phyloP scores from a whole-genome alignment of 768 basidiomycete genomes.

The Serendipita sp. region DNA sequence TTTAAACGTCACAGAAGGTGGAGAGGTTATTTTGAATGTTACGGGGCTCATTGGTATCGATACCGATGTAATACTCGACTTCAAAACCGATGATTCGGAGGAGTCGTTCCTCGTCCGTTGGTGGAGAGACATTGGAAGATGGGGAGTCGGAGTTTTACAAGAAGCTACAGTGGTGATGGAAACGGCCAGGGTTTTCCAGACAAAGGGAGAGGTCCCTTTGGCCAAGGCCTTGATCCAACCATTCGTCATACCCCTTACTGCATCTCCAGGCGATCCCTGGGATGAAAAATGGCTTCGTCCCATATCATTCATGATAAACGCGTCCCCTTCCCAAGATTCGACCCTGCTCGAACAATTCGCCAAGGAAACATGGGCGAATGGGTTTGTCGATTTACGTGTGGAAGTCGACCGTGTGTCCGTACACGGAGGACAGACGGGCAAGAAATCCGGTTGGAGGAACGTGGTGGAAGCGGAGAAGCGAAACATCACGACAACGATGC shows the following conservation, averaged over 20 bases:
- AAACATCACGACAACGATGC: slow-evolving; percentile 32
- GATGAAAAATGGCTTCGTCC: slow-evolving; percentile 44
- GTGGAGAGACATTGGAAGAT: neutral
- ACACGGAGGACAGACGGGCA: slow-evolving; percentile 29
- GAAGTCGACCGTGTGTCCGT: slow-evolving; percentile 30
- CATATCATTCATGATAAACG: slow-evolving; percentile 33
- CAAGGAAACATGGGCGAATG: slow-evolving; percentile 41
- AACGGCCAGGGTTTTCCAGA: neutral
- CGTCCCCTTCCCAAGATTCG: slow-evolving; percentile 39
- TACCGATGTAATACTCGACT: neutral
- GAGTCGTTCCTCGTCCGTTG: neutral
- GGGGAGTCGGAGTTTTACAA: neutral
- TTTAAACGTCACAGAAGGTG: neutral
- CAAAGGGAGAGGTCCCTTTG: neutral
- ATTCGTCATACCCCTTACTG: neutral
- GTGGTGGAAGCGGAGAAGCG: slow-evolving; percentile 25
- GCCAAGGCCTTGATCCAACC: neutral
- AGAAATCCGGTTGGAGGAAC: slow-evolving; percentile 33
- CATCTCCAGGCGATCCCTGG: slow-evolving; percentile 16
- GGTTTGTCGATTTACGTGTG: slow-evolving; percentile 30
- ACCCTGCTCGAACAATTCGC: slow-evolving; percentile 35
- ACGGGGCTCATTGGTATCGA: neutral
- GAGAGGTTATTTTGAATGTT: neutral
- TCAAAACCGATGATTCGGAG: neutral
- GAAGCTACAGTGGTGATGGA: neutral